Base-by-base conservation (phyloP, 306 rosid species). In the Pueraria montana region DNA sequence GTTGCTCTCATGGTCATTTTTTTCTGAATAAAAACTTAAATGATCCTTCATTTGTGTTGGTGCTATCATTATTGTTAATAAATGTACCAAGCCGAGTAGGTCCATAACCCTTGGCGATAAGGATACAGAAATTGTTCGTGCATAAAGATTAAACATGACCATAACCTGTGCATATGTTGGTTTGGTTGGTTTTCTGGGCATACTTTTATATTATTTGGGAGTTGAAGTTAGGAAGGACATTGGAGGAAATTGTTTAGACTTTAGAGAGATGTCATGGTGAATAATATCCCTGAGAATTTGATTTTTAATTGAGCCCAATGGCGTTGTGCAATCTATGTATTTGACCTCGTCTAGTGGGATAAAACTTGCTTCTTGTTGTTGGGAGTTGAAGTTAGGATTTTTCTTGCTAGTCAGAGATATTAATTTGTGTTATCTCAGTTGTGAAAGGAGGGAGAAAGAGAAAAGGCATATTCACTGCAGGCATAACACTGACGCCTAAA, bases 21-120 rank as follows among this genome's bases (percentile, higher is more conserved):
- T 50, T 49, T 2, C 43, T 4, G 9, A 7, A 36, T 50, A 68
- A 64, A 49, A 75, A 20, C 55, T 74, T 8, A 8, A 46, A 66
- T 82, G 59, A 50, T 62, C 21, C 4, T 38, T 79, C 79, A 56
- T 12, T 21, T 55, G 48, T 74, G 46, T 46, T 79, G 81, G 53
- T 78, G 72, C 75, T 63, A 26, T 84, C 43, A 38, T 38, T 38
- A 38, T 50, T 78, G 43, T 52, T 49, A 36, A 50, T 11, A 61
- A 58, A 30, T 77, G 82, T 27, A 61, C 74, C 68, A 9, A 27
- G 74, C 61, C 27, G 4, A 77, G 42, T 8, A 8, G 58, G 20
- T n/a, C n/a, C 48, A 52, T 30, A 58, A 16, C 50, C 45, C 53
- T 63, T 53, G 23, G 49, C 61, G 59, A 23, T 17, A 53, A 5